Evolutionary conservation across 352 stramenopile genomes (phyloP).

Genomic region (Phytopythium chamaehyphon): DNA sequence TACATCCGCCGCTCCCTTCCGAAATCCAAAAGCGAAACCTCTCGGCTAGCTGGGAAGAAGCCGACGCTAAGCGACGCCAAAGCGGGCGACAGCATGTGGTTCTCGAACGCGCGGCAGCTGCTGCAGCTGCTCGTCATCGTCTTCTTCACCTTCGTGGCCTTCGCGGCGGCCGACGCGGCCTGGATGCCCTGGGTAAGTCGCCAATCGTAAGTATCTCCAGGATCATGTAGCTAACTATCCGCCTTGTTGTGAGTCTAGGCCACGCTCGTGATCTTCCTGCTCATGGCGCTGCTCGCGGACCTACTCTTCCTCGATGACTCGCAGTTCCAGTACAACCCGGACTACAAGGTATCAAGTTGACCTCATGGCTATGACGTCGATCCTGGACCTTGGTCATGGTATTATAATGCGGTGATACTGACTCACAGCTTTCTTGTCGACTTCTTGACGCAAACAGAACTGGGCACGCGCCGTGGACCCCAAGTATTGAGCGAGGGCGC

Average conservation of each 20-base stretch:
- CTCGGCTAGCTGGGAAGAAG: too few relatives aligned
- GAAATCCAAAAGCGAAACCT: conserved; percentile 2
- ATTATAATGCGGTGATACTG: too few relatives aligned
- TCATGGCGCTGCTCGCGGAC: conserved; percentile 66
- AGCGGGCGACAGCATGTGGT: conserved; percentile 40
- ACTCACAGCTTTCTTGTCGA: conserved; percentile 3
- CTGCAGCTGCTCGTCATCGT: conserved; percentile 76
- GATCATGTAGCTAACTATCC: not conserved
- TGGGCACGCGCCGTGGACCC: conserved; percentile 73
- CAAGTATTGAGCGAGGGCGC: conserved; percentile 43
- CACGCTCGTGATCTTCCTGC: conserved; percentile 73
- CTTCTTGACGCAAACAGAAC: conserved; percentile 45
- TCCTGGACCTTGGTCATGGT: too few relatives aligned
- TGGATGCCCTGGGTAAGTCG: conserved; percentile 79
- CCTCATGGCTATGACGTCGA: too few relatives aligned
- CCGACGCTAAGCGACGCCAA: not conserved
- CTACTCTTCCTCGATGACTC: conserved; percentile 65
- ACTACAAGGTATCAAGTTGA: conserved; percentile 86
- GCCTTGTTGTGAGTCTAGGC: conserved; percentile 28
- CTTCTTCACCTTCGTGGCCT: conserved; percentile 83
- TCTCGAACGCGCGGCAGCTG: conserved; percentile 72
- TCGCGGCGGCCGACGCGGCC: conserved; percentile 59
- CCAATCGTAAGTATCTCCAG: not conserved
- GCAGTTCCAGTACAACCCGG: conserved; percentile 80
- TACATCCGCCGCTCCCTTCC: too few relatives aligned